A percentile compares a stretch with the other conserved stretches of the same genome.
These are phyloP conservation scores for Themeda triandra DNA, from an alignment of 176 grass and related monocot genomes.

Conservation along the genomic window DNA sequence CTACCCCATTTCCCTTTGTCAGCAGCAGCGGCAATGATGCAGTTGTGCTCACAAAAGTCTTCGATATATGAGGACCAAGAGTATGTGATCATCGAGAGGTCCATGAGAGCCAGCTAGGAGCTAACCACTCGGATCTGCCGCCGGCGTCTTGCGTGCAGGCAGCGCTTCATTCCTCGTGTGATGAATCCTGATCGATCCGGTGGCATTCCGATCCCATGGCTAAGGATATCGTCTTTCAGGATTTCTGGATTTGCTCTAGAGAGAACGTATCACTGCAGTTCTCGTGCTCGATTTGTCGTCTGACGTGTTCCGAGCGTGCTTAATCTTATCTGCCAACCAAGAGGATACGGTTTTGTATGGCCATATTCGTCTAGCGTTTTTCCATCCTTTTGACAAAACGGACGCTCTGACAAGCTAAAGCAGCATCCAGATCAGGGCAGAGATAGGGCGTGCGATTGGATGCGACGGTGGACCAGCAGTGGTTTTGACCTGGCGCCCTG, in stretches of 20 bases:
- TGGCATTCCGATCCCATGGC: neutral
- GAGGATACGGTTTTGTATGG: neutral
- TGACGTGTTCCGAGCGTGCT: constrained; percentile 7
- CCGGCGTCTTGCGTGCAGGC: neutral
- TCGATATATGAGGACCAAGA: neutral
- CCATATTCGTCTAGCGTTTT: neutral
- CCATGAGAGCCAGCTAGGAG: neutral
- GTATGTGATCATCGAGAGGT: neutral
- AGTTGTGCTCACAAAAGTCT: neutral
- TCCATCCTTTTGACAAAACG: neutral
- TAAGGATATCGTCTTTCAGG: neutral
- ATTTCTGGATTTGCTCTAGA: neutral
- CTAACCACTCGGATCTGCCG: neutral
- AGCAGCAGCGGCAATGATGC: no score
- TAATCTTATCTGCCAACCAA: neutral
- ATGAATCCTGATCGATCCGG: neutral
- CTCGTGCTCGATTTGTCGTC: neutral
- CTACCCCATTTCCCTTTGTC: neutral
- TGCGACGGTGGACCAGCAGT: neutral
- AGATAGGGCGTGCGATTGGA: neutral
- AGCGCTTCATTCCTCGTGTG: neutral
- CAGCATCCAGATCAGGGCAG: neutral
- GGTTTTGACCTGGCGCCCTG: neutral
- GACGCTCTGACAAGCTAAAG: neutral
- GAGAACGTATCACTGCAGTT: neutral